Percentiles rank a stretch among this genome's conserved stretches.
phyloP scores from a whole-genome alignment of 352 stramenopile genomes.

The Phytophthora tentaculata region DNA sequence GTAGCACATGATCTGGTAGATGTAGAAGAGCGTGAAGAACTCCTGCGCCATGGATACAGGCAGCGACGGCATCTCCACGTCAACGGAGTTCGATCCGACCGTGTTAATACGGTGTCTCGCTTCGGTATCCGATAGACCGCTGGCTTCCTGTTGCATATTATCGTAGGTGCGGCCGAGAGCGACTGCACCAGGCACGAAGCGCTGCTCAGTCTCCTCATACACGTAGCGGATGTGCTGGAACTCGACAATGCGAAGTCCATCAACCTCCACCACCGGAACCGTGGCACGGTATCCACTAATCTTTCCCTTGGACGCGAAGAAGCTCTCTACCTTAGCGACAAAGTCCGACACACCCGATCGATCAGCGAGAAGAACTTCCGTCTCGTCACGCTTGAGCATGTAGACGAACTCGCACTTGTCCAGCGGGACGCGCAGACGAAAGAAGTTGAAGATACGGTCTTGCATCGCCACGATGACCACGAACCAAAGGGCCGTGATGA shows the following conservation, averaged over 20 bases:
- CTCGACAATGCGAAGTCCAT: constrained; percentile 37
- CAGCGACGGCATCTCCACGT: constrained; percentile 47
- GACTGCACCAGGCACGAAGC: constrained; percentile 35
- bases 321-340: constrained; percentile 35
- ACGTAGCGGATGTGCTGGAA: constrained; percentile 56
- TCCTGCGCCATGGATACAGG: background rate
- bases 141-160: constrained; percentile 13
- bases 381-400: constrained; percentile 38
- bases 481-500: constrained; percentile 35
- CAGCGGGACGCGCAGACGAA: constrained; percentile 31
- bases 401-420: constrained; percentile 44
- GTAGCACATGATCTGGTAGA: constrained; percentile 1
- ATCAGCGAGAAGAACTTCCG: constrained; percentile 40
- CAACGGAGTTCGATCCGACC: constrained; percentile 43
- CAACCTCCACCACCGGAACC: constrained; percentile 19
- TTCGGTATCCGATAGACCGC: constrained; percentile 21
- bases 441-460: constrained; percentile 44
- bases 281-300: constrained; percentile 40
- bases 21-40: constrained; percentile 6
- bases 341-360: constrained; percentile 38
- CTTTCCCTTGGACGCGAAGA: constrained; percentile 23
- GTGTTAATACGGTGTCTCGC: constrained; percentile 27
- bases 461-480: constrained; percentile 30
- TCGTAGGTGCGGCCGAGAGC: constrained; percentile 29
- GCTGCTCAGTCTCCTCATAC: constrained; percentile 31